Percentiles rank a stretch among this genome's conserved stretches.
These are phyloP conservation scores for Ilex paraguariensis DNA, from an alignment of 305 asterid species.

Conservation along the genomic window DNA sequence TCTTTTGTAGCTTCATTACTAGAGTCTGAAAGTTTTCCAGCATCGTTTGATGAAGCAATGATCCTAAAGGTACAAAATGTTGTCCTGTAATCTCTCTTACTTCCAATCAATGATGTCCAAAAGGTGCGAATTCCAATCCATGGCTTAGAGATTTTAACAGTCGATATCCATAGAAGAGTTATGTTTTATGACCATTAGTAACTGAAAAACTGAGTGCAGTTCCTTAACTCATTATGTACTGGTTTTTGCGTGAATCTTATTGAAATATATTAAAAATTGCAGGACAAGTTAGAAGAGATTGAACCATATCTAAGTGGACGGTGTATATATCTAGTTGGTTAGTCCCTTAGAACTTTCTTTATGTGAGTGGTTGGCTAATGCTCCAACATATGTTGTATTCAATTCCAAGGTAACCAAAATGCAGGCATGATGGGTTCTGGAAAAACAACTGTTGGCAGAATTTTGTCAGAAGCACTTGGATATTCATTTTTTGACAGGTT, in stretches of 20 bases:
- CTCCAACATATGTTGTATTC: not conserved
- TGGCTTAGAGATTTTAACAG: too few relatives aligned
- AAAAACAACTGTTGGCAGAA: slow-evolving; percentile 87
- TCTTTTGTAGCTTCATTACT: slow-evolving; percentile 47
- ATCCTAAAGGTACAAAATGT: slow-evolving; percentile 42
- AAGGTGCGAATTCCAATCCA: too few relatives aligned
- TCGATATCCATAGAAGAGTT: not conserved
- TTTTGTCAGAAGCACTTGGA: slow-evolving; percentile 71
- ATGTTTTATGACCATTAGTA: not conserved
- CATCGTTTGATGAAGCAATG: slow-evolving; percentile 39
- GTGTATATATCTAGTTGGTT: slow-evolving; percentile 87
- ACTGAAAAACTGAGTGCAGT: slow-evolving; percentile 11
- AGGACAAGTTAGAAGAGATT: slow-evolving; percentile 67
- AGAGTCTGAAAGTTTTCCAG: slow-evolving; percentile 39
- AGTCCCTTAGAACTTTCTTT: slow-evolving; percentile 23
- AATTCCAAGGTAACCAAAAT: not conserved
- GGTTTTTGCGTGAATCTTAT: slow-evolving; percentile 7
- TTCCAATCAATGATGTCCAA: not conserved
- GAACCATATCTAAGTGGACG: slow-evolving; percentile 64
- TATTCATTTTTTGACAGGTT: slow-evolving; percentile 90
- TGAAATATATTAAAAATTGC: slow-evolving; percentile 21
- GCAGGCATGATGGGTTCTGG: slow-evolving; percentile 99
- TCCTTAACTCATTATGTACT: slow-evolving; percentile 18
- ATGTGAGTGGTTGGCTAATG: not conserved
- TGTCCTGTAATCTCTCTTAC: slow-evolving; percentile 11